These are phyloP conservation scores for Dalbergia cochinchinensis DNA, from an alignment of 306 rosid species.

Conservation along the genomic window DNA sequence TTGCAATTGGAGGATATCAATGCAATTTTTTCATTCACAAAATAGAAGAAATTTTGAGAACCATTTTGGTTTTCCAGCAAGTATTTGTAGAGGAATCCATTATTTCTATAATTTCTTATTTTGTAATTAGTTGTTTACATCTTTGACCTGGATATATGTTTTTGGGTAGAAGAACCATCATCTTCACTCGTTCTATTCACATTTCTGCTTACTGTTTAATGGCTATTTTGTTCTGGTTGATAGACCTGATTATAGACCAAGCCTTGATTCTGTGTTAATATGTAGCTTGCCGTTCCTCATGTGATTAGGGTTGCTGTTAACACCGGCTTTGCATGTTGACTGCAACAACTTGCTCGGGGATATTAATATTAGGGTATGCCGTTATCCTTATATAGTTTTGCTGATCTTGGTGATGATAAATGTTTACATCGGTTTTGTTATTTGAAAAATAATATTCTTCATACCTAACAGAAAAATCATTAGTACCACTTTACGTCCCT, in stretches of 20 bases:
- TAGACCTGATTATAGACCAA: not conserved
- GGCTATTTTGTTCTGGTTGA: not conserved
- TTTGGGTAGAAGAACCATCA: not conserved
- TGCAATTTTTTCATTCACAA: not conserved
- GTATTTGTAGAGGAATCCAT: not conserved
- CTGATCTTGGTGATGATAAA: too few species aligned
- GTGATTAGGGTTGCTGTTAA: not conserved
- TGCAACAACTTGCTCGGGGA: not conserved
- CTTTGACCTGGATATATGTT: not conserved
- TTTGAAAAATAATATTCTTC: too few species aligned
- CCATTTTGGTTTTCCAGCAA: not conserved
- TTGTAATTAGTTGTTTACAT: not conserved
- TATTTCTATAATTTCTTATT: not conserved
- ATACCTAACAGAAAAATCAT: too few species aligned
- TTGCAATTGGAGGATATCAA: not conserved
- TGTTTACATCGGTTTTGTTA: too few species aligned
- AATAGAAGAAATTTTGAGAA: not conserved
- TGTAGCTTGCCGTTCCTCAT: not conserved
- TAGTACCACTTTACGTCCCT: too few species aligned
- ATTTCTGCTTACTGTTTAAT: not conserved
- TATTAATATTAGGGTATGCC: not conserved
- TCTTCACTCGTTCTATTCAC: not conserved
- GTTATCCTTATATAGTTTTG: not conserved
- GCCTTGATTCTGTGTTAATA: not conserved
- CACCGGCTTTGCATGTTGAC: not conserved